A percentile compares a stretch with the other conserved stretches of the same genome.
Conservation (phyloP, 1,284 basidiomycete genomes). For the Afroboletus lepidellus region DNA sequence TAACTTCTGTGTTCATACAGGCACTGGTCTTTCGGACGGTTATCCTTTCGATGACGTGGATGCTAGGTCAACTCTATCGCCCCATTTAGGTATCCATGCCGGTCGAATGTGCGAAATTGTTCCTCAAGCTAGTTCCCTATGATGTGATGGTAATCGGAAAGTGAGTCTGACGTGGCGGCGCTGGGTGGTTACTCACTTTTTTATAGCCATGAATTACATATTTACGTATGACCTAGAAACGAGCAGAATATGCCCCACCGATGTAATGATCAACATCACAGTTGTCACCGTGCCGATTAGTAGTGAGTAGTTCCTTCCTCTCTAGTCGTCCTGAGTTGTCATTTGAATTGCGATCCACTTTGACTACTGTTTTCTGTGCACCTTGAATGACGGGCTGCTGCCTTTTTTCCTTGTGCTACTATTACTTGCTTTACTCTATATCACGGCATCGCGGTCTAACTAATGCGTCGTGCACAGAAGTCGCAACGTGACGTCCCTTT, state of each 20-base stretch:
- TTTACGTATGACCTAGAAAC: slow-evolving; percentile 54
- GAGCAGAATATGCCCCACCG: not conserved
- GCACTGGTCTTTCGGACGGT: slow-evolving; percentile 58
- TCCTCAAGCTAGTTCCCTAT: slow-evolving; percentile 75
- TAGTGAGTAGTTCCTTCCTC: slow-evolving; percentile 37
- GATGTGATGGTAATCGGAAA: slow-evolving; percentile 87
- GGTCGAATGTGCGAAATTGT: slow-evolving; percentile 26
- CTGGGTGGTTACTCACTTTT: slow-evolving; percentile 9
- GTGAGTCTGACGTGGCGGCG: slow-evolving; percentile 38
- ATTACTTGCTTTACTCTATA: not conserved
- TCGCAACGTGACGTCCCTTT: slow-evolving; percentile 70
- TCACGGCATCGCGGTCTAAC: not conserved
- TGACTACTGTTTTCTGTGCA: not conserved
- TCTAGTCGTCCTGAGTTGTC: not conserved
- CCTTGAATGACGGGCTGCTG: slow-evolving; percentile 41
- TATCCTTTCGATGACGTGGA: slow-evolving; percentile 69
- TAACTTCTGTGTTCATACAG: slow-evolving; percentile 28
- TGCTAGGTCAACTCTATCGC: slow-evolving; percentile 44
- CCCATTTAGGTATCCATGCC: not conserved
- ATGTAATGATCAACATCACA: slow-evolving; percentile 63
- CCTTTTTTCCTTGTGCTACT: not conserved
- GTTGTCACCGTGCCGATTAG: slow-evolving; percentile 64
- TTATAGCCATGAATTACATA: slow-evolving; percentile 78
- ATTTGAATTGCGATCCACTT: not conserved
- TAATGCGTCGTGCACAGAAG: slow-evolving; percentile 45